These are phyloP conservation scores for Alternaria brassicicola DNA, from an alignment of 2,329 filamentous ascomycete genomes.

Conservation along the genomic window DNA sequence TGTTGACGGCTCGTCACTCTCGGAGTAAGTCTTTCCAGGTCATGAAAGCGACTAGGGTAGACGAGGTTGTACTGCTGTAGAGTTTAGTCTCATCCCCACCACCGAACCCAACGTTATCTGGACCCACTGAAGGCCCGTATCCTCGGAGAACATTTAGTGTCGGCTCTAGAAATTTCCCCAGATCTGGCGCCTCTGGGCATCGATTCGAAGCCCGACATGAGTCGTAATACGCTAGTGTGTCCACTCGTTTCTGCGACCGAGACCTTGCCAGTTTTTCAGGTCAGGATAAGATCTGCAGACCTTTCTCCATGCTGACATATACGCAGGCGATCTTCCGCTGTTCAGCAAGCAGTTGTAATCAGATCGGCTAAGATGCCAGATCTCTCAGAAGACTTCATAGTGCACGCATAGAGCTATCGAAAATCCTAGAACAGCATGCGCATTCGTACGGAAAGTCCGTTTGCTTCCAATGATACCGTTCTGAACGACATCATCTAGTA, in stretches of 20 bases:
- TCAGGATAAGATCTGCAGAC: neutral
- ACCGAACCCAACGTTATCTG: neutral
- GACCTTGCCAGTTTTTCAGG: neutral
- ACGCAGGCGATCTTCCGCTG: neutral
- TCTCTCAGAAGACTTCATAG: neutral
- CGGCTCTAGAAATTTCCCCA: neutral
- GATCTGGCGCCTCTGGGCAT: neutral
- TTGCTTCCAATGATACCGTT: neutral
- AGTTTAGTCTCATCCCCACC: neutral
- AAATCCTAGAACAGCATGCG: rapidly evolving
- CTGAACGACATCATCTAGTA: neutral
- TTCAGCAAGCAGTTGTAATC: neutral
- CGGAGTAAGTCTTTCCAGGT: neutral
- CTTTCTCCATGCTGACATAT: neutral
- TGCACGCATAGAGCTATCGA: neutral
- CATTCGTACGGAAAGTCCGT: rapidly evolving
- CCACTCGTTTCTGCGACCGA: neutral
- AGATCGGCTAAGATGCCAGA: neutral
- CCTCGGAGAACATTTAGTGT: neutral
- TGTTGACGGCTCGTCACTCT: neutral
- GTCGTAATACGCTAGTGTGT: neutral
- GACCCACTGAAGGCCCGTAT: neutral
- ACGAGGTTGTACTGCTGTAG: neutral
- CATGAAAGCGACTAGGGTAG: neutral
- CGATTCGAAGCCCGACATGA: neutral